Conservation (phyloP, 2,329 filamentous ascomycete genomes). For the Sphaceloma murrayae region DNA sequence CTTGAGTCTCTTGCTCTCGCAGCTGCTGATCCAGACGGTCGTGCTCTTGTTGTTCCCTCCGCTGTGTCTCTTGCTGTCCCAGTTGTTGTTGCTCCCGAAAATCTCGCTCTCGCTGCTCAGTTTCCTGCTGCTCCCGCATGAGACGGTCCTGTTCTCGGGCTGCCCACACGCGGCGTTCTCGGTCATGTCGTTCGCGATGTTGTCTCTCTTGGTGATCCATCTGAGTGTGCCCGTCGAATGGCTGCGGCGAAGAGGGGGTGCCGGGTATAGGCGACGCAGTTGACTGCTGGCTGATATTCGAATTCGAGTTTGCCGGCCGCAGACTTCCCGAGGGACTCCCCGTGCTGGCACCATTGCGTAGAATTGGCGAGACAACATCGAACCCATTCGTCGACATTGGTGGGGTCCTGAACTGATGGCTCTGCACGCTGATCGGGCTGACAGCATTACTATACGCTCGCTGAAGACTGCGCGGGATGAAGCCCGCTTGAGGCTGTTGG, state of each 20-base stretch:
- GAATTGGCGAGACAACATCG: slow-evolving; percentile 19
- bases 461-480: slow-evolving; percentile 25
- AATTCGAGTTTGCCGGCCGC: slow-evolving; percentile 14
- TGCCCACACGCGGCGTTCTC: not conserved
- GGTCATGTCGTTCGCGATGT: not conserved
- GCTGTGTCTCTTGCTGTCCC: slow-evolving; percentile 5
- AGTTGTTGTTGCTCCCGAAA: not conserved
- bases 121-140: slow-evolving; percentile 8
- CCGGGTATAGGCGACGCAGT: slow-evolving; percentile 14
- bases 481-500: slow-evolving; percentile 5
- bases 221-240: not conserved
- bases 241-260: not conserved
- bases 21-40: slow-evolving; percentile 1
- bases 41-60: not conserved
- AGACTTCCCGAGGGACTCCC: slow-evolving; percentile 10
- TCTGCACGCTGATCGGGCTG: slow-evolving; percentile 17
- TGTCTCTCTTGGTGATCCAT: slow-evolving; percentile 1
- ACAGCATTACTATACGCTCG: slow-evolving; percentile 27
- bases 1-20: slow-evolving; percentile 1
- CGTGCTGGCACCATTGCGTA: slow-evolving; percentile 4
- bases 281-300: slow-evolving; percentile 15
- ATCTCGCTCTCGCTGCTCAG: slow-evolving; percentile 3
- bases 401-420: slow-evolving; percentile 19
- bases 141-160: not conserved
- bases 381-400: slow-evolving; percentile 24